Evolutionary conservation across 1,284 basidiomycete genomes (phyloP), one percentile per base, ranked within the genome.

Genomic region (Volvariella volvacea): DNA sequence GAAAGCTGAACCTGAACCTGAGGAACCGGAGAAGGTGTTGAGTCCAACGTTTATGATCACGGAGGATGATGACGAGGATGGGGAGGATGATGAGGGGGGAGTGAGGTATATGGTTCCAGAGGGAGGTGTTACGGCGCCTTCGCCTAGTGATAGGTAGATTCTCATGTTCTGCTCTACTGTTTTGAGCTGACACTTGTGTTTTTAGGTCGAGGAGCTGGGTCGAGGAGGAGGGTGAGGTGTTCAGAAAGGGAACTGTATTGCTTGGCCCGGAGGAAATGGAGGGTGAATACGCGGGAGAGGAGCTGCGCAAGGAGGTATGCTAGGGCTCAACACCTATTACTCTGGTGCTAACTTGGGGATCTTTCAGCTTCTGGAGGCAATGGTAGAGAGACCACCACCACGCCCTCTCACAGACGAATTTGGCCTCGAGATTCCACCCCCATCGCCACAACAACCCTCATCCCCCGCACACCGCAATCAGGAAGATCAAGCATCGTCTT

Each of bases 181-280:
- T 8, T 19, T 15, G 30, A 50, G 36, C 40, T 22, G 8, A 19
- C 8, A 22, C 39, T 22, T 25, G 8, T 38, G 3, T 20, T 36
- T 41, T 39, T 47, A 86, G 85, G 43, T 88, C 83, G 32, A 73
- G 77, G 52, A 80, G 71, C 43, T 88, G 87, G 83, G 84, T 92
- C 0, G 86, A 82, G 52, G 90, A 92, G 56, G 90, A 92, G 56
- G 90, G 88, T 1, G 92, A 96, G 62, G 84, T 96, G 22, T 97
- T 97, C 67, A 72, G 92, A 41, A 92, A 92, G 59, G 92, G 92
- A 0, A 76, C 74, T 1, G 82, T 81, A 1, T 71, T 91, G 9
- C 70, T 95, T 8, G 83, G 86, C 0, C 82, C 84, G 3, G 88
- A 86, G 50, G 88, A 91, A 58, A 87, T 92, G 76, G 89, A 89